Base-by-base conservation (phyloP, 352 stramenopile species). In the Phytophthora idaei region DNA sequence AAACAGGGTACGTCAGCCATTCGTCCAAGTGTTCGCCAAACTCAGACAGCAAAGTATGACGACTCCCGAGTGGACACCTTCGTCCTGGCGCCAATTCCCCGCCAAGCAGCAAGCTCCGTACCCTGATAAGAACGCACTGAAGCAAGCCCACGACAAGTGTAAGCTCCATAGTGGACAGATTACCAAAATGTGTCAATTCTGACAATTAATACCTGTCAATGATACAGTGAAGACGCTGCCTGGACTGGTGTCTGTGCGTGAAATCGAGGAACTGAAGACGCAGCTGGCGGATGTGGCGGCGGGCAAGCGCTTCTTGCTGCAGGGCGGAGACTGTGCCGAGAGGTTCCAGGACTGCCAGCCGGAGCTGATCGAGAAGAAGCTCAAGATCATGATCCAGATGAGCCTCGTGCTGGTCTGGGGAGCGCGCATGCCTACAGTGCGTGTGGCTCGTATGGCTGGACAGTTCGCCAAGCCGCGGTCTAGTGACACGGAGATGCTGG, bases 391-490 rank as follows among this genome's bases (percentile, higher is more conserved):
- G 76, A 90, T 97, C 69, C 87, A 99, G 83, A 99, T 99, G 97
- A 93, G 95, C 64, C 86, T 99, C 28, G 93, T 99, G 41, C 84
- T 99, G 46, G 98, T 98, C 14, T 99, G 98, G 88, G 98, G 97
- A 27, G 94, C 93, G 36, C 85, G 93, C n/a, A 98, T 99, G 81
- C 67, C 98, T 3, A 97, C 98, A 5, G 96, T 99, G 28, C 98
- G 88, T 37, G 90, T 99, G 53, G 97, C 96, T 6, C 91, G 98
- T 49, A 99, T 99, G 93, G 98, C 98, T 2, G 98, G 98, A 14
- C 98, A 99, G 81, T 99, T 99, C 67, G 96, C 98, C 60, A 99
- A 99, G 85, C 97, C 97, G 8, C 87, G 97, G 28, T 98, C 88
- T 37, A 97, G 95, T 63, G 84, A 97, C 62, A 97, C 90, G 51